phyloP scores from a whole-genome alignment of 768 basidiomycete species.

The Leccinum subgranulosum region DNA sequence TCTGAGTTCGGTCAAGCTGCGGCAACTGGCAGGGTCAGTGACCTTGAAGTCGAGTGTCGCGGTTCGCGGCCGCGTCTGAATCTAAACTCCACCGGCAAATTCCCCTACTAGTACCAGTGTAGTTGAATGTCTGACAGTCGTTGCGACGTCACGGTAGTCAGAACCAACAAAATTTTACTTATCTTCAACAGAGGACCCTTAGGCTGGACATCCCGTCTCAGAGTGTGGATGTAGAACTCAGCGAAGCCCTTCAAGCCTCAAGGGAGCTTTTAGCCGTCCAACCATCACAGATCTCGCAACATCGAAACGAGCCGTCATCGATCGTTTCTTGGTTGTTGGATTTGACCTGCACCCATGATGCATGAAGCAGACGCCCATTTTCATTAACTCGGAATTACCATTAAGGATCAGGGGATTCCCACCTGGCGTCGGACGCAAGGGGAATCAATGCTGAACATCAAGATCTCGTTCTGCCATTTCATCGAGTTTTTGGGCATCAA shows the following conservation, averaged over 20 bases:
- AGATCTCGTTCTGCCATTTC: constrained; percentile 1
- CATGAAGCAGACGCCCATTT: constrained; percentile 9
- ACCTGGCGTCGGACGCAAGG: constrained; percentile 7
- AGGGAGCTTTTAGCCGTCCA: too few relatives aligned
- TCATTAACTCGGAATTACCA: constrained; percentile 15
- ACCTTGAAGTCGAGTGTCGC: background rate
- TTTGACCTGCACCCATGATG: background rate
- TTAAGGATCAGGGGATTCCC: constrained; percentile 23
- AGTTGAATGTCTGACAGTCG: too few relatives aligned
- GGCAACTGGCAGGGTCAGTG: background rate
- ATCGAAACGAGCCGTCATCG: background rate
- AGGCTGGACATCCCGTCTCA: background rate
- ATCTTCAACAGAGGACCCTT: background rate
- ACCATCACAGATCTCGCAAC: background rate
- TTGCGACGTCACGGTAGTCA: background rate
- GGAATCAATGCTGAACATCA: background rate
- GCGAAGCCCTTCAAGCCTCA: background rate
- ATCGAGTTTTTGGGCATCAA: constrained; percentile 4
- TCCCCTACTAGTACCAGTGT: background rate
- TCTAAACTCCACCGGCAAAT: background rate
- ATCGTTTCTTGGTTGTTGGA: background rate
- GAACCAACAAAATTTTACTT: background rate
- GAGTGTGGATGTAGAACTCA: background rate
- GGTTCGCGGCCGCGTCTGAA: background rate
- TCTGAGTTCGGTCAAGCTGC: background rate